phyloP scores from a whole-genome alignment of 164 flowering plant species.

The Annona squamosa region DNA sequence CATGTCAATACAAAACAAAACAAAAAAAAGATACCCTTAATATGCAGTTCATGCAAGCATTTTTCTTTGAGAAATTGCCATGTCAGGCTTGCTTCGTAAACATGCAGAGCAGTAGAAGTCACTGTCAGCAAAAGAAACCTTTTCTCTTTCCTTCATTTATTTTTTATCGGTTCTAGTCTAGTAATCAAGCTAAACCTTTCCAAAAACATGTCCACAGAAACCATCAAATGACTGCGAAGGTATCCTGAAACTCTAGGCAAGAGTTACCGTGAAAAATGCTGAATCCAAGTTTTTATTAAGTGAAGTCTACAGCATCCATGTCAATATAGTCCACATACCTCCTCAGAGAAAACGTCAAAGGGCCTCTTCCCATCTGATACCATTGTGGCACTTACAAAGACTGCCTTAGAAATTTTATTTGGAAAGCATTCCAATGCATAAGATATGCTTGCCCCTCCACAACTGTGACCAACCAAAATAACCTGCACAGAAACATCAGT shows the following conservation, averaged over 20 bases:
- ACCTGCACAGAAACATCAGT: conserved; percentile 40
- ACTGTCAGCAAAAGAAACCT: neutral
- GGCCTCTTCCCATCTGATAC: conserved; percentile 77
- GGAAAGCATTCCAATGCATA: conserved; percentile 81
- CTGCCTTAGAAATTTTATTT: conserved; percentile 71
- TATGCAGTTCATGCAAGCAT: neutral
- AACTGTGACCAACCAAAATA: conserved; percentile 91
- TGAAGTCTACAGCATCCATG: neutral
- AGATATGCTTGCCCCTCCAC: conserved; percentile 89
- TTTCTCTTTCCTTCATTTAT: neutral
- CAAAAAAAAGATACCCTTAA: no score
- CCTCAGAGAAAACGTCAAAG: conserved; percentile 83
- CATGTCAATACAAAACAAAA: neutral
- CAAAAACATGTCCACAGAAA: neutral
- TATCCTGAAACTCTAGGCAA: neutral
- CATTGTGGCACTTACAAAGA: conserved; percentile 91
- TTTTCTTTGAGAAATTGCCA: neutral
- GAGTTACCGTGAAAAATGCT: neutral
- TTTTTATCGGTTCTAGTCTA: neutral
- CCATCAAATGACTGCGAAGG: neutral
- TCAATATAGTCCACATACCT: conserved; percentile 34
- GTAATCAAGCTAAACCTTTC: neutral
- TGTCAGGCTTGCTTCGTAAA: neutral
- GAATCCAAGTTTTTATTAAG: neutral
- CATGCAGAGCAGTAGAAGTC: neutral